A percentile compares a stretch with the other conserved stretches of the same genome.
Conservation (phyloP, 2,329 filamentous ascomycete genomes). For the Penicillium sp. region DNA sequence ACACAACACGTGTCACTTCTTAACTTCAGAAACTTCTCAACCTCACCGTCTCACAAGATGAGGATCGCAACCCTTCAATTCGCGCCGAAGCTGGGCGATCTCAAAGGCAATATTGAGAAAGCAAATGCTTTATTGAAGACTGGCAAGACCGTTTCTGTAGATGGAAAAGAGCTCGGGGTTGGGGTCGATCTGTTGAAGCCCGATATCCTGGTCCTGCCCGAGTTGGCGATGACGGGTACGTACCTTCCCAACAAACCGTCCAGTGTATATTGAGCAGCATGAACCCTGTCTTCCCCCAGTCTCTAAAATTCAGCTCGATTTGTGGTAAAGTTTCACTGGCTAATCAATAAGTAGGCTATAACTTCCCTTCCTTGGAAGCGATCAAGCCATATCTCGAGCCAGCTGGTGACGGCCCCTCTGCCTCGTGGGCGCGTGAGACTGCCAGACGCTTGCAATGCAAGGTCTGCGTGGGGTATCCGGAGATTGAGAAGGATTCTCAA, state of each 20-base stretch:
- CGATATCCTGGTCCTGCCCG: conserved; percentile 61
- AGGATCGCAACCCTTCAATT: conserved; percentile 51
- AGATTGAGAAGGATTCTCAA: conserved; percentile 37
- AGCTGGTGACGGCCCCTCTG: conserved; percentile 55
- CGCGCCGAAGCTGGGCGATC: conserved; percentile 44
- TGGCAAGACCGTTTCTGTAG: conserved; percentile 24
- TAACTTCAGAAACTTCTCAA: conserved; percentile 11
- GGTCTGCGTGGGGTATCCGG: conserved; percentile 66
- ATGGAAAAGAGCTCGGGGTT: conserved; percentile 12
- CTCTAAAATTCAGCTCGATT: neutral
- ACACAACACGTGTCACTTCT: neutral
- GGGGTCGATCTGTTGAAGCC: conserved; percentile 36
- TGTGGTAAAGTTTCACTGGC: neutral
- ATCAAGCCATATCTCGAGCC: conserved; percentile 61
- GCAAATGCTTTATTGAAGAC: conserved; percentile 46
- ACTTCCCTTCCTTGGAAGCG: conserved; percentile 58
- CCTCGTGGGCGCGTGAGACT: conserved; percentile 58
- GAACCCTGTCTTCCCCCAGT: neutral
- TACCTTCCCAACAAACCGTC: neutral
- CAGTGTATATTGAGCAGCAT: neutral
- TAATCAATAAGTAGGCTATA: conserved; percentile 53
- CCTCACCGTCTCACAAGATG: conserved; percentile 34
- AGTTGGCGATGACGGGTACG: conserved; percentile 61
- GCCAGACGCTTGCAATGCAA: conserved; percentile 57
- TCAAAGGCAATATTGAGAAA: conserved; percentile 46